Percentiles rank a stretch among this genome's conserved stretches.
Conservation (phyloP, 345 rosid genomes). For the Brassica cretica region DNA sequence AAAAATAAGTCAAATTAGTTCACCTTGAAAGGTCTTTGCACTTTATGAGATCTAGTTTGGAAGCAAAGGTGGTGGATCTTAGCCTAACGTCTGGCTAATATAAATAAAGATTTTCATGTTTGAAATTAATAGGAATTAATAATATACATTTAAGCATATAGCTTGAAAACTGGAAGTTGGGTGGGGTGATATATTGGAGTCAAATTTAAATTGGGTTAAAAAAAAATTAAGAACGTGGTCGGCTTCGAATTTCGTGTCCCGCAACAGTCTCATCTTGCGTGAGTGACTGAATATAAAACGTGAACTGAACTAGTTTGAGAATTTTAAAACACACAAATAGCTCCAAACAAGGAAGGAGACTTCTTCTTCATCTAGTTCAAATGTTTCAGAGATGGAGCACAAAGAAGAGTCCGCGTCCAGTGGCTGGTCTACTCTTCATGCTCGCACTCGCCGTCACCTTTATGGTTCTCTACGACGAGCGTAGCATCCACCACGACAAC, state of each 20-base stretch:
- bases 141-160: background rate
- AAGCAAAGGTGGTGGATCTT: conserved; percentile 33
- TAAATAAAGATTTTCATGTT: background rate
- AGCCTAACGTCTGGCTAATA: conserved; percentile 30
- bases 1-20: conserved; percentile 23
- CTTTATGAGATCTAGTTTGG: conserved; percentile 1
- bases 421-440: conserved; percentile 49
- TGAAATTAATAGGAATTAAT: background rate
- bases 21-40: conserved; percentile 19
- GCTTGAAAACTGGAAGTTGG: conserved; percentile 28
- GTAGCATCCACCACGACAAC: conserved; percentile 43
- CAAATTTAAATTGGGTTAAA: conserved; percentile 33
- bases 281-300: background rate
- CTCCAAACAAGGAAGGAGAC: no score
- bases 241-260: conserved; percentile 34
- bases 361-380: background rate
- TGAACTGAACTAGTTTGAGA: no score
- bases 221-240: conserved; percentile 34
- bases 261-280: conserved; percentile 34
- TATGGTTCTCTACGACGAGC: conserved; percentile 60
- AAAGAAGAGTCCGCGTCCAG: conserved; percentile 63
- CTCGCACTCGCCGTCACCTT: conserved; percentile 36
- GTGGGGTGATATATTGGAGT: conserved; percentile 17
- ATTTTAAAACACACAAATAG: background rate
- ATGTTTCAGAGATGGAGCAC: conserved; percentile 75